Percentiles rank a stretch among this genome's conserved stretches.
Conservation (phyloP, 2,329 filamentous ascomycete species). For the Aspergillus piperis region DNA sequence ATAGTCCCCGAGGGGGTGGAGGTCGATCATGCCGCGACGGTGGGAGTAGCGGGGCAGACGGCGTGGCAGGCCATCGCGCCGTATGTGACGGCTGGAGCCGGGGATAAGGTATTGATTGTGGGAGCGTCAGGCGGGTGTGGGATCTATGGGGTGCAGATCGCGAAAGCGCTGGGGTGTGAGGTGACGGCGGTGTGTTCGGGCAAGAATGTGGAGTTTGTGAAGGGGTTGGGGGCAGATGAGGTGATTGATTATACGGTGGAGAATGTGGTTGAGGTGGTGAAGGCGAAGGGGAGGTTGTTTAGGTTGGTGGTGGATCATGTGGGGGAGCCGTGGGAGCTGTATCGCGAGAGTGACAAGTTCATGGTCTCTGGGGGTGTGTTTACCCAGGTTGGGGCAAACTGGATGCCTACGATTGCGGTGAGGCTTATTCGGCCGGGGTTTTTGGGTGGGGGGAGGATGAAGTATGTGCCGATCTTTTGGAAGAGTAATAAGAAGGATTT, state of each 20-base stretch:
- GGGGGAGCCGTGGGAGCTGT: slow-evolving; percentile 53
- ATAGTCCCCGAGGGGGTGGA: slow-evolving; percentile 48
- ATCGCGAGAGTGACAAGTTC: slow-evolving; percentile 55
- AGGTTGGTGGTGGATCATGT: slow-evolving; percentile 61
- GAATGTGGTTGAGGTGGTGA: slow-evolving; percentile 52
- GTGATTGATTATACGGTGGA: slow-evolving; percentile 61
- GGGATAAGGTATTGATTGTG: slow-evolving; percentile 65
- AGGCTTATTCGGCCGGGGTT: slow-evolving; percentile 49
- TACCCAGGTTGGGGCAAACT: slow-evolving; percentile 53
- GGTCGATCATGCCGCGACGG: slow-evolving; percentile 44
- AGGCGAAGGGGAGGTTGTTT: slow-evolving; percentile 52
- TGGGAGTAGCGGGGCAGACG: slow-evolving; percentile 51
- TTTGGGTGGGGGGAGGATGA: slow-evolving; percentile 53
- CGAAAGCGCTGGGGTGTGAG: slow-evolving; percentile 60
- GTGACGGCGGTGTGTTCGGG: slow-evolving; percentile 63
- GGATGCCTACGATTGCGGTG: slow-evolving; percentile 32
- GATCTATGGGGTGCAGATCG: slow-evolving; percentile 63
- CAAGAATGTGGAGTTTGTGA: slow-evolving; percentile 59
- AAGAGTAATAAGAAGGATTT: slow-evolving; percentile 49
- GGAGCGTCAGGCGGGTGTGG: slow-evolving; percentile 65
- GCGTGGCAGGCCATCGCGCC: slow-evolving; percentile 53
- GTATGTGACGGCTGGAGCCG: slow-evolving; percentile 43
- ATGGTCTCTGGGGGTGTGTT: slow-evolving; percentile 53
- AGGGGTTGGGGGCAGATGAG: slow-evolving; percentile 62
- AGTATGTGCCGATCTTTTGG: slow-evolving; percentile 37